phyloP scores from a whole-genome alignment of 2,329 filamentous ascomycete genomes.

The Coniochaeta sp. region DNA sequence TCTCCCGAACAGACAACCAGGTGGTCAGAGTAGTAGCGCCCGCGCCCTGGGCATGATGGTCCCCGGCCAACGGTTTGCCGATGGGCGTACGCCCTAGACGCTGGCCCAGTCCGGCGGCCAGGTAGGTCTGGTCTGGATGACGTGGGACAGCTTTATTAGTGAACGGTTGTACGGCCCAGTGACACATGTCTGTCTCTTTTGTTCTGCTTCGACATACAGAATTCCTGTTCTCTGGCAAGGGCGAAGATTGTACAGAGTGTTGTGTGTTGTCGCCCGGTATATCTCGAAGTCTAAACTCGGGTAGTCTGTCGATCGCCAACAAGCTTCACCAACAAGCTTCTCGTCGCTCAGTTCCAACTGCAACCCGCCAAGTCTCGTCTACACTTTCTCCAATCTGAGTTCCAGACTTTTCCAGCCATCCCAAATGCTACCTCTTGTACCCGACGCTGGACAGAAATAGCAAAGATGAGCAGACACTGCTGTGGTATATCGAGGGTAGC shows the following conservation, averaged over 20 bases:
- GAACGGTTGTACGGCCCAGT: not conserved
- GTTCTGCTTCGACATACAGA: too few relatives aligned
- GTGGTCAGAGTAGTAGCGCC: not conserved
- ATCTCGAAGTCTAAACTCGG: not conserved
- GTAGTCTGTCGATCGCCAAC: not conserved
- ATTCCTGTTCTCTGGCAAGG: not conserved
- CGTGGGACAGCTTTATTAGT: not conserved
- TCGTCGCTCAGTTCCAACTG: too few relatives aligned
- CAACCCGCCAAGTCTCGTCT: not conserved
- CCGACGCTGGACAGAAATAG: not conserved
- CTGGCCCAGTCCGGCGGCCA: constrained; percentile 1
- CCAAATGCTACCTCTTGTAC: not conserved
- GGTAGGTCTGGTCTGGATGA: too few relatives aligned
- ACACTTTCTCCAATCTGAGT: not conserved
- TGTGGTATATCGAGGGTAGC: not conserved
- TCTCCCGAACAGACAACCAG: not conserved
- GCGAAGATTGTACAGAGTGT: not conserved
- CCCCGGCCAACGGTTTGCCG: not conserved
- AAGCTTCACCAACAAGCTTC: not conserved
- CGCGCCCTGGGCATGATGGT: not conserved
- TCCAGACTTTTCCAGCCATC: too few relatives aligned
- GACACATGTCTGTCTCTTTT: not conserved
- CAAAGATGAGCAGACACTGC: not conserved
- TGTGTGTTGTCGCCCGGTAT: not conserved
- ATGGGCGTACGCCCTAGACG: constrained; percentile 1